A percentile compares a stretch with the other conserved stretches of the same genome.
Evolutionary conservation across 495 filamentous ascomycete genomes (phyloP).

Genomic region (Penicillium macrosclerotiorum): DNA sequence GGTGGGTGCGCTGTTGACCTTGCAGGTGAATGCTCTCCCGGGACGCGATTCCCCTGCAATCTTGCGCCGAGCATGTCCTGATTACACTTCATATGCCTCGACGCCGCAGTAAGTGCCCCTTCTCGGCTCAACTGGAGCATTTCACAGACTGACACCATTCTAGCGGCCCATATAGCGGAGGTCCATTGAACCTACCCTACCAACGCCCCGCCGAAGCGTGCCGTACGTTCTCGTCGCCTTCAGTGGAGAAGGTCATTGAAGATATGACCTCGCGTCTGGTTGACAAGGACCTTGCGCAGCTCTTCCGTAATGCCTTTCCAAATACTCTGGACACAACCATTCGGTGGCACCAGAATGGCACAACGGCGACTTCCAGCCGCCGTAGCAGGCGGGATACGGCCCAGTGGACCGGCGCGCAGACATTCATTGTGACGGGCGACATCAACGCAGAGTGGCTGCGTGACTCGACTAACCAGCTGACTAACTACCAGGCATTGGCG

Average conservation of each 20-base stretch:
- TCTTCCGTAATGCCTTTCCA: slow-evolving; percentile 97
- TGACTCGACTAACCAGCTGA: slow-evolving; percentile 94
- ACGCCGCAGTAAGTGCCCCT: slow-evolving; percentile 40
- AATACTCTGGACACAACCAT: slow-evolving; percentile 94
- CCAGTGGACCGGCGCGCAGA: slow-evolving; percentile 80
- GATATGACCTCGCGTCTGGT: slow-evolving; percentile 76
- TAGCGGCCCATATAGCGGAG: slow-evolving; percentile 75
- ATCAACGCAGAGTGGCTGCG: slow-evolving; percentile 98
- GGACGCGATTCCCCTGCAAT: slow-evolving; percentile 31
- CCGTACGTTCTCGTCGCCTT: slow-evolving; percentile 81
- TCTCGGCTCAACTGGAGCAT: not conserved
- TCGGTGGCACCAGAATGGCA: slow-evolving; percentile 64
- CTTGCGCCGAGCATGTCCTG: slow-evolving; percentile 47
- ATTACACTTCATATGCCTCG: slow-evolving; percentile 49
- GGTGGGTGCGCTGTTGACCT: slow-evolving; percentile 24
- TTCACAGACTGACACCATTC: slow-evolving; percentile 1
- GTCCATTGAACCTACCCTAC: slow-evolving; percentile 78
- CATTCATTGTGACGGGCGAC: slow-evolving; percentile 97
- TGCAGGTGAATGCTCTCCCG: slow-evolving; percentile 23
- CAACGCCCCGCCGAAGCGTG: slow-evolving; percentile 80
- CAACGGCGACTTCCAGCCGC: slow-evolving; percentile 24
- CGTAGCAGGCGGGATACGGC: slow-evolving; percentile 49
- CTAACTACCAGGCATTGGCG: slow-evolving; percentile 82
- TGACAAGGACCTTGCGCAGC: slow-evolving; percentile 82
- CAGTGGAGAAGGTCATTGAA: slow-evolving; percentile 83